phyloP scores from a whole-genome alignment of 805 yeast genomes.

The Wickerhamiella kazuoi region DNA sequence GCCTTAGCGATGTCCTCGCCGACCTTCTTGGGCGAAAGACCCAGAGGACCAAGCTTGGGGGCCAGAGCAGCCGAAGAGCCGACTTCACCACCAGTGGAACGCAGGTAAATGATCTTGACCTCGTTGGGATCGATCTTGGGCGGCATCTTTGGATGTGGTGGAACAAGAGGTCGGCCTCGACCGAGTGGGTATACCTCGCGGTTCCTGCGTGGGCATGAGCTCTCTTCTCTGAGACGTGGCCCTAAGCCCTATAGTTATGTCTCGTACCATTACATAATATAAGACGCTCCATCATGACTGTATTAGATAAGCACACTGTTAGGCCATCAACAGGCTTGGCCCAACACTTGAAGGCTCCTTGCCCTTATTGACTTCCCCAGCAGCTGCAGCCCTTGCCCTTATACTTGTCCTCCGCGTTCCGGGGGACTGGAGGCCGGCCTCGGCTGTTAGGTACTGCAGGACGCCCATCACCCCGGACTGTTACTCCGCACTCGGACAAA shows the following conservation, averaged over 20 bases:
- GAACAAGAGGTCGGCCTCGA: not conserved
- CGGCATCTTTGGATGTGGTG: conserved; percentile 37
- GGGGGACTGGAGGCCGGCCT: too few relatives aligned
- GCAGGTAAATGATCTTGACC: conserved; percentile 94
- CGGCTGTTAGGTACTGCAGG: not conserved
- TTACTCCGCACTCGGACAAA: not conserved
- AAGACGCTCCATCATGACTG: too few relatives aligned
- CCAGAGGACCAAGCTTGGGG: conserved; percentile 99
- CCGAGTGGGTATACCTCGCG: not conserved
- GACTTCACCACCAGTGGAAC: conserved; percentile 99
- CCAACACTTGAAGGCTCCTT: too few relatives aligned
- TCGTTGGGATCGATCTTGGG: conserved; percentile 98
- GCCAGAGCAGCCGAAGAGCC: conserved; percentile 99
- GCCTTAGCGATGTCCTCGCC: conserved; percentile 99
- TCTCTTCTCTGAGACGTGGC: too few relatives aligned
- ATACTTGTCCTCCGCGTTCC: too few relatives aligned
- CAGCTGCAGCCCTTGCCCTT: too few relatives aligned
- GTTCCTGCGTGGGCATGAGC: too few relatives aligned
- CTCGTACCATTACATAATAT: too few relatives aligned
- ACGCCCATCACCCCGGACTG: not conserved
- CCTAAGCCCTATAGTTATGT: too few relatives aligned
- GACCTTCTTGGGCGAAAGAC: conserved; percentile 99
- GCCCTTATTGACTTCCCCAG: too few relatives aligned
- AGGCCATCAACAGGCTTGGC: too few relatives aligned
- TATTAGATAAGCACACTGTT: too few relatives aligned